phyloP scores from a whole-genome alignment of 257 asterid genomes.

The Lavandula angustifolia region DNA sequence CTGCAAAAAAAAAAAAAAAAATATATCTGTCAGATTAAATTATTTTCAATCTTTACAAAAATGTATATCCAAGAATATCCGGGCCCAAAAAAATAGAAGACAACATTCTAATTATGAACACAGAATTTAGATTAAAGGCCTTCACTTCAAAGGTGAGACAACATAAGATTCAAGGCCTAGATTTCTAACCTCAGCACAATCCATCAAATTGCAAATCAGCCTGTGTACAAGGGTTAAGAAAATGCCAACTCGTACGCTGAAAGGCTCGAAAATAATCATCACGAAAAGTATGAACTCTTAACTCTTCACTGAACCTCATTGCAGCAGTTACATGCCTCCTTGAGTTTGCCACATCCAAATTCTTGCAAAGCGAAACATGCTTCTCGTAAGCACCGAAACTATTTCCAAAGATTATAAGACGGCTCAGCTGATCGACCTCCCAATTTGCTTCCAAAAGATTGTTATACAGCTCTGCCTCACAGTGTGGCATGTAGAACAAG shows the following conservation, averaged over 20 bases:
- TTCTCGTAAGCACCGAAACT: constrained; percentile 65
- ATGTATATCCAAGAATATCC: too few relatives aligned
- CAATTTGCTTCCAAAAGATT: constrained; percentile 75
- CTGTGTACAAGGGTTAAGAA: constrained; percentile 41
- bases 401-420: constrained; percentile 60
- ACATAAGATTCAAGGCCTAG: too few relatives aligned
- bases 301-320: constrained; percentile 54
- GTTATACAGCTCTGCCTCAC: constrained; percentile 71
- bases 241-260: constrained; percentile 76
- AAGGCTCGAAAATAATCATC: constrained; percentile 65
- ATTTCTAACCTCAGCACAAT: background rate
- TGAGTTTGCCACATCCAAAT: constrained; percentile 30
- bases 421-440: constrained; percentile 45
- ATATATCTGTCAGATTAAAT: too few relatives aligned
- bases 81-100: too few relatives aligned
- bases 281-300: constrained; percentile 32
- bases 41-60: too few relatives aligned
- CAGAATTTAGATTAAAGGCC: too few relatives aligned
- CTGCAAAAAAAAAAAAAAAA: too few relatives aligned
- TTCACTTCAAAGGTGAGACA: too few relatives aligned
- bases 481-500: constrained; percentile 91
- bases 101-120: too few relatives aligned
- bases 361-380: constrained; percentile 37
- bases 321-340: constrained; percentile 55
- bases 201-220: constrained; percentile 32